Conservation (phyloP, 75 land plant genomes). For the Pinus tabuliformis region DNA sequence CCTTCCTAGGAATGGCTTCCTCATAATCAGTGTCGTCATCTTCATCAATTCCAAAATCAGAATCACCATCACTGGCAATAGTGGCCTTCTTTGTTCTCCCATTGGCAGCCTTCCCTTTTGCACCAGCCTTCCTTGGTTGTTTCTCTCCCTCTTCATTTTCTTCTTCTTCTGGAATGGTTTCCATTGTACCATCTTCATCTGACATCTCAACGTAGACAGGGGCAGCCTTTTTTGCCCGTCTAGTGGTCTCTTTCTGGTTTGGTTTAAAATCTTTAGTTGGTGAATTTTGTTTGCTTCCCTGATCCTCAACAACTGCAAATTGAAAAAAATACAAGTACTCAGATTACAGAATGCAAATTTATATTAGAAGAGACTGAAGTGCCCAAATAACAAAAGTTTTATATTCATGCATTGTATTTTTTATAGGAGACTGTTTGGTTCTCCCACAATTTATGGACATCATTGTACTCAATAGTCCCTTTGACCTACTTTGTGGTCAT, state of each 20-base stretch:
- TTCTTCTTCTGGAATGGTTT: slow-evolving; percentile 24
- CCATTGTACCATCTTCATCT: slow-evolving; percentile 27
- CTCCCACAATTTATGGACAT: too few relatives aligned
- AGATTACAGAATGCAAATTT: not conserved
- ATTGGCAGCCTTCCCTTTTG: slow-evolving; percentile 12
- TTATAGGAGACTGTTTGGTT: too few relatives aligned
- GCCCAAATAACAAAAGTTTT: too few relatives aligned
- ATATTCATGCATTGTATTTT: too few relatives aligned
- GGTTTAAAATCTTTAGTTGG: slow-evolving; percentile 3
- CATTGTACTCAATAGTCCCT: not conserved
- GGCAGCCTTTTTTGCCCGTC: slow-evolving; percentile 27
- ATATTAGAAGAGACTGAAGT: too few relatives aligned
- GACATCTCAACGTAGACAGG: not conserved
- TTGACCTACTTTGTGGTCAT: too few relatives aligned
- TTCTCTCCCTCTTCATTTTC: slow-evolving; percentile 13
- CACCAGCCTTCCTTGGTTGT: not conserved
- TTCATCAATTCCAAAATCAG: slow-evolving; percentile 13
- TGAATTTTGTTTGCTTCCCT: slow-evolving; percentile 38
- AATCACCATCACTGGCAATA: slow-evolving; percentile 21
- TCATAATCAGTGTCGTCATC: slow-evolving; percentile 16
- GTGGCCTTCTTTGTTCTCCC: slow-evolving; percentile 29
- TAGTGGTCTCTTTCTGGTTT: slow-evolving; percentile 27
- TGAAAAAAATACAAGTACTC: not conserved
- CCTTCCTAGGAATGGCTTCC: not conserved
- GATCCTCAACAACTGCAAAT: slow-evolving; percentile 4